These are phyloP conservation scores for Dendrobium huoshanense DNA, from an alignment of 106 monocot species.

Conservation along the genomic window DNA sequence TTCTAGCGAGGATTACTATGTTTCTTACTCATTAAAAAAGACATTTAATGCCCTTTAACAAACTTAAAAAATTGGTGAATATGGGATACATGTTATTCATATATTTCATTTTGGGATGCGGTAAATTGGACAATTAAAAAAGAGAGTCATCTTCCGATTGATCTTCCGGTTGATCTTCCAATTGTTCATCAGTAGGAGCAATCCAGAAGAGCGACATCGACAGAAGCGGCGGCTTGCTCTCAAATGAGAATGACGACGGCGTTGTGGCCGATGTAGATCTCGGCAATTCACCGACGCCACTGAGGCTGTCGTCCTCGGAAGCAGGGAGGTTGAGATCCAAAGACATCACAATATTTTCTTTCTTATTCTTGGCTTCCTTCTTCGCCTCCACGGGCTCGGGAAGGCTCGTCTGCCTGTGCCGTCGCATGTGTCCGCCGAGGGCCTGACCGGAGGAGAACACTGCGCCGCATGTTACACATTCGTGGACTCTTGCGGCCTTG, in stretches of 20 bases:
- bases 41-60: not conserved
- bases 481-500: slow-evolving; percentile 42
- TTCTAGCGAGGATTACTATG: not conserved
- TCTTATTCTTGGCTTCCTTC: slow-evolving; percentile 23
- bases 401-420: slow-evolving; percentile 47
- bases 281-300: not conserved
- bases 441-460: slow-evolving; percentile 92
- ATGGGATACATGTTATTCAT: not conserved
- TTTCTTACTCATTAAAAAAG: not conserved
- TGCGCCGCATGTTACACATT: slow-evolving; percentile 72
- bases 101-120: not conserved
- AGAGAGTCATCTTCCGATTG: not conserved
- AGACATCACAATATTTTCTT: slow-evolving; percentile 16
- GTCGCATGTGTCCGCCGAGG: slow-evolving; percentile 93
- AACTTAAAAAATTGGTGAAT: not conserved
- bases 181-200: slow-evolving; percentile 44
- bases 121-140: not conserved
- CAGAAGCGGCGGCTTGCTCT: slow-evolving; percentile 14
- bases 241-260: not conserved
- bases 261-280: not conserved
- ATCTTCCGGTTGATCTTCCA: not conserved
- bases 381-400: not conserved
- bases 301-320: slow-evolving; percentile 38
- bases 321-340: slow-evolving; percentile 85
- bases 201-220: slow-evolving; percentile 36